Percentiles rank a stretch among this genome's conserved stretches.
phyloP scores from a whole-genome alignment of 495 filamentous ascomycete species.

The Pseudevernia furfuracea region DNA sequence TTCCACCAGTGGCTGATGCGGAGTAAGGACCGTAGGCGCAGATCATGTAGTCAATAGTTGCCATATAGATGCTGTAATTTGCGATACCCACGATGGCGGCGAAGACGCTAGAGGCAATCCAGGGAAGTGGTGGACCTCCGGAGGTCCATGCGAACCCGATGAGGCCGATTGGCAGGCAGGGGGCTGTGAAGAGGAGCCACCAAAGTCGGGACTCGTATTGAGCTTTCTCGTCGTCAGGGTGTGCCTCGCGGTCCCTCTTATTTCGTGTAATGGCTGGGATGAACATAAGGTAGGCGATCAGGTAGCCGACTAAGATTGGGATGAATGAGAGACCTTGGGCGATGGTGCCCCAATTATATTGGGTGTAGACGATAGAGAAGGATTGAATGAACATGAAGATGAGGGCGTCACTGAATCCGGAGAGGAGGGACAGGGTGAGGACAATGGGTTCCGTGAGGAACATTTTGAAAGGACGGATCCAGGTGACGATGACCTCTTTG shows the following conservation, averaged over 20 bases:
- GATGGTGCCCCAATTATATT: conserved; percentile 49
- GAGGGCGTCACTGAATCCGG: conserved; percentile 54
- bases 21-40: conserved; percentile 64
- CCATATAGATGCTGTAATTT: conserved; percentile 67
- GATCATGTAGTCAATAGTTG: conserved; percentile 70
- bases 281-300: conserved; percentile 49
- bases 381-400: conserved; percentile 64
- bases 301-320: conserved; percentile 53
- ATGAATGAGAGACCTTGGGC: conserved; percentile 49
- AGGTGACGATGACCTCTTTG: conserved; percentile 48
- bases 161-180: conserved; percentile 52
- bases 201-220: conserved; percentile 57
- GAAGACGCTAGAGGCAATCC: conserved; percentile 60
- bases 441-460: conserved; percentile 56
- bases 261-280: conserved; percentile 49
- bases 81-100: conserved; percentile 58
- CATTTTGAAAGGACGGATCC: conserved; percentile 55
- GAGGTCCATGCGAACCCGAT: conserved; percentile 59
- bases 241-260: conserved; percentile 37
- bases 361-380: conserved; percentile 49
- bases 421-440: conserved; percentile 49
- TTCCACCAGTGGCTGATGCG: conserved; percentile 64
- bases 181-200: conserved; percentile 51
- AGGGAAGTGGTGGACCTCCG: conserved; percentile 49
- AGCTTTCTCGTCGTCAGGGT: conserved; percentile 46